phyloP scores from a whole-genome alignment of 2,329 filamentous ascomycete genomes.

The Claviceps monticola region DNA sequence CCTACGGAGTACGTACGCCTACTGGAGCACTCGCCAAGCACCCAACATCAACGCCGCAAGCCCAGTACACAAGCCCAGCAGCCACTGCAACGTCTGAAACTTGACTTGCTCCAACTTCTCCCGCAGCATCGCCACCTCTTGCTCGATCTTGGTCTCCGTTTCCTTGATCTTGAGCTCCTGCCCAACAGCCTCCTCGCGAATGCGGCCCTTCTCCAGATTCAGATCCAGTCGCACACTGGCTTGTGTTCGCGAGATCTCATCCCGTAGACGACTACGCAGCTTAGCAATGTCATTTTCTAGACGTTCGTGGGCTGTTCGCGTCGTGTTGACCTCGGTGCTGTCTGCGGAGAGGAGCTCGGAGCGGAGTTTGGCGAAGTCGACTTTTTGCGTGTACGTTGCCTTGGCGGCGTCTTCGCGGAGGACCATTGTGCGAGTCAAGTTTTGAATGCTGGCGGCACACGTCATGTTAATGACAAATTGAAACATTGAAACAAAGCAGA shows the following conservation, averaged over 20 bases:
- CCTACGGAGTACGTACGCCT: background rate
- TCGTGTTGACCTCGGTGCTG: constrained; percentile 79
- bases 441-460: constrained; percentile 59
- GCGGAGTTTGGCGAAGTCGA: constrained; percentile 93
- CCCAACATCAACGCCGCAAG: constrained; percentile 53
- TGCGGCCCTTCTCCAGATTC: constrained; percentile 92
- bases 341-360: constrained; percentile 88
- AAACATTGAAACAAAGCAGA: background rate
- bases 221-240: constrained; percentile 84
- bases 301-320: constrained; percentile 78
- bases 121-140: constrained; percentile 79
- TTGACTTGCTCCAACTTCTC: constrained; percentile 96
- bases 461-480: background rate
- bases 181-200: constrained; percentile 87
- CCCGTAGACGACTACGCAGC: constrained; percentile 72
- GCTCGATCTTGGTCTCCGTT: constrained; percentile 96
- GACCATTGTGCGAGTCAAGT: constrained; percentile 95
- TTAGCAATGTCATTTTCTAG: constrained; percentile 92
- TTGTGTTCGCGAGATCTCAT: constrained; percentile 90
- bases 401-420: constrained; percentile 84
- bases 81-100: constrained; percentile 94
- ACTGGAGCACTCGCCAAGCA: constrained; percentile 60
- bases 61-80: constrained; percentile 72
- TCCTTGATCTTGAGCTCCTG: constrained; percentile 98
- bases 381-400: constrained; percentile 73